Percentiles rank a stretch among this genome's conserved stretches.
Evolutionary conservation across 306 rosid genomes (phyloP).

Genomic region (Malus asiatica): DNA sequence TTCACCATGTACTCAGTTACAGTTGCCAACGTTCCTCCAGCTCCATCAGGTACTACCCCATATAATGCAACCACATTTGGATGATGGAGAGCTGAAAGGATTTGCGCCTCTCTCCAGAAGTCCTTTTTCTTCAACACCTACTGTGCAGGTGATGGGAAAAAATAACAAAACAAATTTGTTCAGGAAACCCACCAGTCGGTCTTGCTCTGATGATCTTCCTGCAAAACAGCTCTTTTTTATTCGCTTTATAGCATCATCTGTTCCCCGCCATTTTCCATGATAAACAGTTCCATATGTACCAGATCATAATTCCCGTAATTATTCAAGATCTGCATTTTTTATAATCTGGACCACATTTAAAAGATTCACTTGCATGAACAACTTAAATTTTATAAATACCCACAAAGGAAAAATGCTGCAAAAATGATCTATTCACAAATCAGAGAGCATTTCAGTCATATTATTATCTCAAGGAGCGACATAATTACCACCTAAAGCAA

Average conservation of each 20-base stretch:
- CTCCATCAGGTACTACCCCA: constrained; percentile 23
- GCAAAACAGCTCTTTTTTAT: no score
- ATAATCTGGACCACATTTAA: no score
- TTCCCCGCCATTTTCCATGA: no score
- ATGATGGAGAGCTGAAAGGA: constrained; percentile 28
- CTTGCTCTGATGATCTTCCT: no score
- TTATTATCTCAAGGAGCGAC: background rate
- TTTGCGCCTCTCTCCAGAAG: constrained; percentile 34
- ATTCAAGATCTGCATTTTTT: no score
- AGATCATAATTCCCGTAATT: no score
- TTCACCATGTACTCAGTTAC: no score
- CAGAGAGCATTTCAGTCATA: background rate
- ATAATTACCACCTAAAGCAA: background rate
- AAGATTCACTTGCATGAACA: background rate
- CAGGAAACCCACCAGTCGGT: no score
- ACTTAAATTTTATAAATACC: background rate
- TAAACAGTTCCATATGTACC: no score
- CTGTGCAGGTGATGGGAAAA: background rate
- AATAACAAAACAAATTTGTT: no score
- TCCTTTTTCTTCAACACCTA: constrained; percentile 2
- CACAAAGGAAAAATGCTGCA: background rate
- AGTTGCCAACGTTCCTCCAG: no score
- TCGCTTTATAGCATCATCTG: no score
- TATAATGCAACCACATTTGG: constrained; percentile 33
- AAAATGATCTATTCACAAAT: background rate